phyloP scores from a whole-genome alignment of 2,329 filamentous ascomycete species.

The Xylariales sp. region DNA sequence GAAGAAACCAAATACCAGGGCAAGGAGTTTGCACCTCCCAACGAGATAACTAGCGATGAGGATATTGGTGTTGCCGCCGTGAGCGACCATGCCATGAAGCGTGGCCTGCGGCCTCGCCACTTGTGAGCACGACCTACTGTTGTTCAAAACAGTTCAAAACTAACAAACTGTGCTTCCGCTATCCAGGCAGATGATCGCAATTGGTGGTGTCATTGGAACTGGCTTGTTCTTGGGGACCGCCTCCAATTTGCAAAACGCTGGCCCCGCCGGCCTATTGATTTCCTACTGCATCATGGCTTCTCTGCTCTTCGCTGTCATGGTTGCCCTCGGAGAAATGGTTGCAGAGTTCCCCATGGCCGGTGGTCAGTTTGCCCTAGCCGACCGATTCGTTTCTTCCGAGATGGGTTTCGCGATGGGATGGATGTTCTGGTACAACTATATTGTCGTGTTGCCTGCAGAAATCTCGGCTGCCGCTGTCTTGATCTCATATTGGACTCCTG shows the following conservation, averaged over 20 bases:
- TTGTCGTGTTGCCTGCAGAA: slow-evolving; percentile 12
- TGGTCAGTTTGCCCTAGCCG: slow-evolving; percentile 13
- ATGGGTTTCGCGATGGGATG: slow-evolving; percentile 14
- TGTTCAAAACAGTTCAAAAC: background rate
- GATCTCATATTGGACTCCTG: slow-evolving; percentile 12
- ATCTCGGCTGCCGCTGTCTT: slow-evolving; percentile 13
- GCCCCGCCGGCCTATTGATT: slow-evolving; percentile 10
- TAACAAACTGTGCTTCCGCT: background rate
- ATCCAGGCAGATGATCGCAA: slow-evolving; percentile 12
- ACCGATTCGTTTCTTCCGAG: slow-evolving; percentile 12
- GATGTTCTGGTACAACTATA: slow-evolving; percentile 13
- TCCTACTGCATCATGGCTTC: slow-evolving; percentile 9
- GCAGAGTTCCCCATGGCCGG: slow-evolving; percentile 13
- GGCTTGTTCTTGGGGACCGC: slow-evolving; percentile 14
- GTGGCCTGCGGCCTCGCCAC: slow-evolving; percentile 3
- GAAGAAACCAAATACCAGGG: slow-evolving; percentile 2
- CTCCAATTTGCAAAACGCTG: slow-evolving; percentile 10
- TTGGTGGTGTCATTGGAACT: slow-evolving; percentile 13
- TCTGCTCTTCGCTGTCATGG: slow-evolving; percentile 11
- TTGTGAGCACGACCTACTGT: background rate
- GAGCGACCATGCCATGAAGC: slow-evolving; percentile 1
- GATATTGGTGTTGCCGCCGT: slow-evolving; percentile 1
- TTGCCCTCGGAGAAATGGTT: slow-evolving; percentile 10
- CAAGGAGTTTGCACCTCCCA: background rate
- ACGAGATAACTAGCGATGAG: background rate